phyloP scores from a whole-genome alignment of 2,329 filamentous ascomycete genomes.

The Colletotrichum somersetense region DNA sequence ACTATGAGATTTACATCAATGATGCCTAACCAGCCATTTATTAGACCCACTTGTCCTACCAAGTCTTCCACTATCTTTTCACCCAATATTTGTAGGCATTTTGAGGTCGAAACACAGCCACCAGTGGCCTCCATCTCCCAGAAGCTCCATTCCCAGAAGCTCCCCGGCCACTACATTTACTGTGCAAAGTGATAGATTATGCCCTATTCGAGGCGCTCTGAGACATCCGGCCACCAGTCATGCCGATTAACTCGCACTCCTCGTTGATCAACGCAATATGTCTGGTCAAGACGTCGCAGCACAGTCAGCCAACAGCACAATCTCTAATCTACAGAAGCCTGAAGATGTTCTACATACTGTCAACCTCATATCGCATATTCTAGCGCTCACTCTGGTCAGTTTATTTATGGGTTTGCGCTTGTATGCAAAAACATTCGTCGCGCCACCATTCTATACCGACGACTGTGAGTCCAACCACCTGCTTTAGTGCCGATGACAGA shows the following conservation, averaged over 20 bases:
- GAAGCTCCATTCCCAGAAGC: neutral
- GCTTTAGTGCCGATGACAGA: too few relatives aligned
- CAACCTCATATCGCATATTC: conserved; percentile 47
- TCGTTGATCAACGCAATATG: conserved; percentile 27
- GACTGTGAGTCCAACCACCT: conserved; percentile 45
- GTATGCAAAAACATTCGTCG: conserved; percentile 45
- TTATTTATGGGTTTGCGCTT: conserved; percentile 46
- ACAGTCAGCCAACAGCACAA: conserved; percentile 46
- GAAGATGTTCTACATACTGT: conserved; percentile 46
- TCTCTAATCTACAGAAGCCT: conserved; percentile 45
- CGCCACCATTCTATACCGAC: conserved; percentile 42
- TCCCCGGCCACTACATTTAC: too few relatives aligned
- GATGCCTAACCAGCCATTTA: neutral
- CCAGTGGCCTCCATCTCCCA: neutral
- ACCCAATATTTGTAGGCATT: neutral
- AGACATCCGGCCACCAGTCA: neutral
- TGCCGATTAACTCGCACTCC: neutral
- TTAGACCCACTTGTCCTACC: neutral
- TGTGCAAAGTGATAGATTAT: neutral
- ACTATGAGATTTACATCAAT: neutral
- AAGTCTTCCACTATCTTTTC: neutral
- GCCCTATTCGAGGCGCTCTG: neutral
- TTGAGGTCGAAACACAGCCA: neutral
- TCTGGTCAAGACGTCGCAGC: conserved; percentile 22
- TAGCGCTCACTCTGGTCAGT: conserved; percentile 47